Conservation (phyloP, 192 early-diverging fungal genomes). For the Coemansia sp. region DNA sequence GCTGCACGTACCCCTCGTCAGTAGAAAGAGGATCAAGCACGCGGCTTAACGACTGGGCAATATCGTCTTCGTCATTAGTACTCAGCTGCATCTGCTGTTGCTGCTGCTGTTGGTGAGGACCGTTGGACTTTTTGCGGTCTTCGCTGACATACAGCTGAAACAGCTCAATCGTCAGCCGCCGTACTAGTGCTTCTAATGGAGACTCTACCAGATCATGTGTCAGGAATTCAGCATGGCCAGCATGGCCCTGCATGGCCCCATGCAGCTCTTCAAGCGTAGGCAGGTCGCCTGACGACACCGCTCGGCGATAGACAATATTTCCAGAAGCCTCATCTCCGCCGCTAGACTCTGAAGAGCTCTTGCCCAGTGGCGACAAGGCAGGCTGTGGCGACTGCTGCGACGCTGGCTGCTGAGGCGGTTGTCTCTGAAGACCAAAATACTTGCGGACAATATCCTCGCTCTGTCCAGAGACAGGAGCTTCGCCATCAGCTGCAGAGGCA, state of each 20-base stretch:
- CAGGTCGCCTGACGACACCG: constrained; percentile 52
- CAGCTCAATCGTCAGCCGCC: constrained; percentile 51
- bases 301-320: constrained; percentile 46
- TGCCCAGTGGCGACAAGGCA: constrained; percentile 1
- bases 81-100: not conserved
- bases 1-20: constrained; percentile 42
- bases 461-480: constrained; percentile 9
- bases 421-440: constrained; percentile 44
- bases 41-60: constrained; percentile 21
- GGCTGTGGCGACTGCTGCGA: not conserved
- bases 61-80: constrained; percentile 18
- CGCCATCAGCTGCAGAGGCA: constrained; percentile 2
- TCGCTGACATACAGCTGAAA: constrained; percentile 54
- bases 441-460: constrained; percentile 53
- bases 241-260: not conserved
- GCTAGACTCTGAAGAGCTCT: constrained; percentile 7
- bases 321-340: constrained; percentile 6
- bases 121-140: constrained; percentile 30
- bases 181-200: constrained; percentile 52
- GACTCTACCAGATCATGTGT: constrained; percentile 52
- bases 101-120: not conserved
- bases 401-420: not conserved
- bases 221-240: constrained; percentile 21
- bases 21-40: constrained; percentile 17
- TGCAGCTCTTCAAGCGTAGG: constrained; percentile 36